A percentile compares a stretch with the other conserved stretches of the same genome.
Evolutionary conservation across 345 rosid genomes (phyloP).

Genomic region (Bruguiera parviflora): DNA sequence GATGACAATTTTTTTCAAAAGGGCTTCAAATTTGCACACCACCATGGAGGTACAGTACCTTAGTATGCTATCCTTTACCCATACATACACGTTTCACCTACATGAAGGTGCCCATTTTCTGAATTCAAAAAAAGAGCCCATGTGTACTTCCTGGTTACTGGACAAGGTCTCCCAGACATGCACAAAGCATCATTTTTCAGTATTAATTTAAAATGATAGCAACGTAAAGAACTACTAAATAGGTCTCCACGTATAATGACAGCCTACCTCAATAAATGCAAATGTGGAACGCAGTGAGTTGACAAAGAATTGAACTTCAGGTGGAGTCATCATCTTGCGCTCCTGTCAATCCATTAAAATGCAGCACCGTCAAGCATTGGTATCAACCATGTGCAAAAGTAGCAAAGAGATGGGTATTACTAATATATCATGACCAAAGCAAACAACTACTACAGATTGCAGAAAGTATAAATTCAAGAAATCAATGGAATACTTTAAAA

Average conservation of each 20-base stretch:
- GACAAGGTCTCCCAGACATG: too few species aligned
- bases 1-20: not conserved
- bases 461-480: too few species aligned
- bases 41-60: not conserved
- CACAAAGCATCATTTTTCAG: too few species aligned
- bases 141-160: too few species aligned
- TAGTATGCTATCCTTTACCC: too few species aligned
- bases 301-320: slow-evolving; percentile 69
- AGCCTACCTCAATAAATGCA: slow-evolving; percentile 63
- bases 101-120: not conserved
- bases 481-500: too few species aligned
- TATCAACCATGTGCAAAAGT: not conserved
- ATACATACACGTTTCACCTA: not conserved
- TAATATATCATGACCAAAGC: not conserved
- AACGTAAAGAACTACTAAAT: not conserved
- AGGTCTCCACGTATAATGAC: not conserved
- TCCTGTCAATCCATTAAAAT: slow-evolving; percentile 59
- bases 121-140: not conserved
- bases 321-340: slow-evolving; percentile 66
- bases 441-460: not conserved
- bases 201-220: not conserved
- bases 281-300: slow-evolving; percentile 73
- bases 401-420: not conserved
- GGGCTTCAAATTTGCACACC: not conserved
- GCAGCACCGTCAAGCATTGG: slow-evolving; percentile 8